phyloP scores from a whole-genome alignment of 768 basidiomycete species.

The Tricholomella constricta region DNA sequence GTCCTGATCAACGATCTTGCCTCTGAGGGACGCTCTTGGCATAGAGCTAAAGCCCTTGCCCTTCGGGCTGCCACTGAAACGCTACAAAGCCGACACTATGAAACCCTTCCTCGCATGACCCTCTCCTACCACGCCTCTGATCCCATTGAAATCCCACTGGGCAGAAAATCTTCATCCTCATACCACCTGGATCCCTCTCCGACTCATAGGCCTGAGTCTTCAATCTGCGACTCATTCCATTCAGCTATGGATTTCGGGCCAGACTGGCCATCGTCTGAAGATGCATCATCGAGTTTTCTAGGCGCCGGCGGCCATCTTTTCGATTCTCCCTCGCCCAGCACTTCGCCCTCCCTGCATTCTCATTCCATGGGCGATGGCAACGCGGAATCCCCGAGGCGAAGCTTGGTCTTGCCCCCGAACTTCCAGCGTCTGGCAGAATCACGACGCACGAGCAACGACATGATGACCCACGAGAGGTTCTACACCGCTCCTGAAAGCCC shows the following conservation, averaged over 20 bases:
- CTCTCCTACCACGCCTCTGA: conserved; percentile 33
- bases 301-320: conserved; percentile 28
- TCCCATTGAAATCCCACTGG: conserved; percentile 1
- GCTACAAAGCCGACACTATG: conserved; percentile 46
- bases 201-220: conserved; percentile 43
- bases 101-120: conserved; percentile 39
- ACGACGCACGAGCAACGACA: conserved; percentile 19
- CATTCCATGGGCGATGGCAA: conserved; percentile 25
- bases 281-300: conserved; percentile 34
- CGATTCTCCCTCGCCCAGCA: conserved; percentile 38
- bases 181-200: conserved; percentile 23
- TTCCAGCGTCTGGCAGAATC: conserved; percentile 7
- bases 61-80: conserved; percentile 71
- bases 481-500: conserved; percentile 46
- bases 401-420: conserved; percentile 1
- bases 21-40: conserved; percentile 68
- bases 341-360: conserved; percentile 33
- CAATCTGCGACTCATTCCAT: conserved; percentile 63
- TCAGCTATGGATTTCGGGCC: conserved; percentile 62
- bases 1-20: conserved; percentile 76
- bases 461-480: conserved; percentile 44
- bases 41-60: conserved; percentile 66
- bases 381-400: conserved; percentile 5
- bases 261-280: conserved; percentile 50
- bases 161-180: conserved; percentile 1